These are phyloP conservation scores for Pseudogymnoascus sp. DNA, from an alignment of 2,329 filamentous ascomycete genomes.

Conservation along the genomic window DNA sequence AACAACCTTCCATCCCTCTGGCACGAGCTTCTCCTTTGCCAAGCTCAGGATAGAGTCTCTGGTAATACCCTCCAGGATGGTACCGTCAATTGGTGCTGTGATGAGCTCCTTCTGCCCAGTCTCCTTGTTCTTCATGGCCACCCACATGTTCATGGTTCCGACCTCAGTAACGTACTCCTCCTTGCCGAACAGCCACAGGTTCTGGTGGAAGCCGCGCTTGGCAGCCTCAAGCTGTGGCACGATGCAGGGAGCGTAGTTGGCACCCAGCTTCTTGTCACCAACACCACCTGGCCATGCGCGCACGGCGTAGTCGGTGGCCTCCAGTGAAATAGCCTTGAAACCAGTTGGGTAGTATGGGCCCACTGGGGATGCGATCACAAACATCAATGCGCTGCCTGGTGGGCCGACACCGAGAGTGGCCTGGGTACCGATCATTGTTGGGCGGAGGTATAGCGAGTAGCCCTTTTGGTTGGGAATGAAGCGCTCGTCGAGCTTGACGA, in stretches of 20 bases:
- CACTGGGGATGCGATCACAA: slow-evolving; percentile 91
- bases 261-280: slow-evolving; percentile 95
- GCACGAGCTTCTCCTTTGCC: slow-evolving; percentile 73
- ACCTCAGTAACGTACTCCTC: slow-evolving; percentile 96
- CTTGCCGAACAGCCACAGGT: slow-evolving; percentile 93
- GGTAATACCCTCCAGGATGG: slow-evolving; percentile 91
- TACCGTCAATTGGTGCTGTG: slow-evolving; percentile 94
- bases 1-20: slow-evolving; percentile 79
- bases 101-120: slow-evolving; percentile 87
- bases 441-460: slow-evolving; percentile 92
- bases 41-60: slow-evolving; percentile 84
- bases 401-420: slow-evolving; percentile 85
- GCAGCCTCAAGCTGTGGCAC: slow-evolving; percentile 92
- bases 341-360: slow-evolving; percentile 97
- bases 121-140: slow-evolving; percentile 74
- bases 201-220: slow-evolving; percentile 91
- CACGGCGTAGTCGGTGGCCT: slow-evolving; percentile 94
- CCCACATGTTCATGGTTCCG: slow-evolving; percentile 98
- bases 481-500: slow-evolving; percentile 74
- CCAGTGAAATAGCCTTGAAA: slow-evolving; percentile 93
- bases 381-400: slow-evolving; percentile 87
- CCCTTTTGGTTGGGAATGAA: slow-evolving; percentile 84
- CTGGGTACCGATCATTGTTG: slow-evolving; percentile 96
- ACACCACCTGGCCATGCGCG: slow-evolving; percentile 97
- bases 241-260: slow-evolving; percentile 99